Base-by-base conservation (phyloP, 163 green algal species). In the Scenedesmus sp. region DNA sequence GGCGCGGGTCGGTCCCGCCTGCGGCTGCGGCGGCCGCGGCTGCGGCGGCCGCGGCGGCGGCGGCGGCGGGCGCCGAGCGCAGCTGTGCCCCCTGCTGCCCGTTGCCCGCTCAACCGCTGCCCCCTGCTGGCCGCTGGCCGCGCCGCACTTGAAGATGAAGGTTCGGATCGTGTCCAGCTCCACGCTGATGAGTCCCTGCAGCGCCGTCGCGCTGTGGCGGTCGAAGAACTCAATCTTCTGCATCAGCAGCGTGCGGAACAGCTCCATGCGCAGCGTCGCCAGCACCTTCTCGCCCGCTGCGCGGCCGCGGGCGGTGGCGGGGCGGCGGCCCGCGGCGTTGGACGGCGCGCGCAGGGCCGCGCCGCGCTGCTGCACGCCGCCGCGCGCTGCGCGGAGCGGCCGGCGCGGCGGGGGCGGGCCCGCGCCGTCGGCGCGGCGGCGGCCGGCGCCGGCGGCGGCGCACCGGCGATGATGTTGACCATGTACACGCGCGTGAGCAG, bases 181-280 rank as follows among this genome's bases (percentile, higher is more conserved):
- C 22, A 89, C 83, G 36, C 86, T 91, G 2, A 98, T 85, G 7
- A 96, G 75, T 42, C 80, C 84, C 22, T 93, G 93, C 36, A 98
- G 87, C 83, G 94, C 86, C 6, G 87, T 81, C 14, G 91, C 80
- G 45, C 82, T 86, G 82, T 94, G 89, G 20, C 65, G 57, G 76
- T 97, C 92, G 70, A 91, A 96, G 60, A 96, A 97, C 28, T 87
- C 86, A 17, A 95, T 87, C 34, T 84, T 85, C 84, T 96, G 90
- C 82, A 94, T 89, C 39, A 98, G 89, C 53, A 97, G 86, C 17
- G 86, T 89, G 36, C 91, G 75, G 82, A 98, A 98, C 36, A 95
- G 86, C 87, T 97, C 91, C 70, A 89, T 60, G 18, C 93, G 88
- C 75, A 97, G 78, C 0, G 70, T 82, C 1, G 90, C 89, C 62